Conservation (phyloP, 2,329 filamentous ascomycete species). For the Colletotrichum eremochloae region DNA sequence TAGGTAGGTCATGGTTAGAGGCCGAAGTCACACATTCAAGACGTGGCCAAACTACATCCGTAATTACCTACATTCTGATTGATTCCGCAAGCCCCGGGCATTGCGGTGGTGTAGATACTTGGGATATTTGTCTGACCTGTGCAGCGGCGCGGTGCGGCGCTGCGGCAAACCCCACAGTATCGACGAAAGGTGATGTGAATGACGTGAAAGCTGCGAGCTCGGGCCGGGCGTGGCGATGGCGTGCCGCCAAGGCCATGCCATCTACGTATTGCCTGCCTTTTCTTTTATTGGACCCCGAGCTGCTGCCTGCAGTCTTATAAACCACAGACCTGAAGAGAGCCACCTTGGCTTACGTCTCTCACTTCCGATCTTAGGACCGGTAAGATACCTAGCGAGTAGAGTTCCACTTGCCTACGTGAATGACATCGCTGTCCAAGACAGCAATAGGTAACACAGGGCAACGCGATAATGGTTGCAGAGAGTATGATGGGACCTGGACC, state of each 20-base stretch:
- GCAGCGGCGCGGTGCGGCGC: neutral
- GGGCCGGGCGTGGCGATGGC: neutral
- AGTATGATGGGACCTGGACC: neutral
- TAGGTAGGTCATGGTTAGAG: neutral
- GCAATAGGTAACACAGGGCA: neutral
- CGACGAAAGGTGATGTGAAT: neutral
- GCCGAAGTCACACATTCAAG: neutral
- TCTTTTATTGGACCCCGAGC: neutral
- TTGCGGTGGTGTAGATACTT: neutral
- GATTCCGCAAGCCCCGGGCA: constrained; percentile 5
- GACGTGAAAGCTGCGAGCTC: neutral
- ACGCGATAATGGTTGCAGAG: neutral
- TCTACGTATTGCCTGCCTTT: neutral
- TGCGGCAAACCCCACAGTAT: neutral
- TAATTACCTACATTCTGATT: too few relatives aligned
- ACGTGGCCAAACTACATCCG: neutral
- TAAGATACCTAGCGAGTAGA: neutral
- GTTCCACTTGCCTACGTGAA: neutral
- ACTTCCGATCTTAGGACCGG: neutral
- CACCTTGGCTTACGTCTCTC: neutral
- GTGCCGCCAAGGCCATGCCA: neutral
- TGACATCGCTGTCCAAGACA: neutral
- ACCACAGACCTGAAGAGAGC: neutral
- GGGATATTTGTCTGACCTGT: neutral
- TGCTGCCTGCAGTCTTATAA: neutral